These are phyloP conservation scores for Tremella yokohamensis DNA, from an alignment of 768 basidiomycete genomes.

Conservation along the genomic window DNA sequence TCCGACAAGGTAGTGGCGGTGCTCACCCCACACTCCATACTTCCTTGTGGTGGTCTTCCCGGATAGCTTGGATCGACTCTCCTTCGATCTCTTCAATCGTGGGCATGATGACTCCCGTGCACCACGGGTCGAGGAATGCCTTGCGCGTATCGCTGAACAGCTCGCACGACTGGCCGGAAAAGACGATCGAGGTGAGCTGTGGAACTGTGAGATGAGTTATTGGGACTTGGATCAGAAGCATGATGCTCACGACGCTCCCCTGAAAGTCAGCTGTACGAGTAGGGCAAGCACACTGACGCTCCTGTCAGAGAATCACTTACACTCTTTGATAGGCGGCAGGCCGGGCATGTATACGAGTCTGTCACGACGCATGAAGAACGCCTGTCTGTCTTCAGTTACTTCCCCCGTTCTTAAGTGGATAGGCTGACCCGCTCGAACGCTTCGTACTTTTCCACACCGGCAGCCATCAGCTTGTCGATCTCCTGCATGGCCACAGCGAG, in stretches of 20 bases:
- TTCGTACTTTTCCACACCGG: constrained; percentile 2
- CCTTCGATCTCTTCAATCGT: background rate
- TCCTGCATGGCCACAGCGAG: background rate
- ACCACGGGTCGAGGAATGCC: background rate
- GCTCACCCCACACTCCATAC: constrained; percentile 1
- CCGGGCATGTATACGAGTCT: background rate
- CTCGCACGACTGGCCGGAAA: background rate
- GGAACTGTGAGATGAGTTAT: too few relatives aligned
- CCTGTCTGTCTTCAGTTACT: too few relatives aligned
- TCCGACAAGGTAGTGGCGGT: background rate
- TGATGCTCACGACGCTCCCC: background rate
- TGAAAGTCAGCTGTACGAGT: background rate
- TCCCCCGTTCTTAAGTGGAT: too few relatives aligned
- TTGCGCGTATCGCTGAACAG: background rate
- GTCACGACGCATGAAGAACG: background rate
- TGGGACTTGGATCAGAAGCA: background rate
- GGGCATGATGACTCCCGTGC: background rate
- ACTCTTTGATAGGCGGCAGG: background rate
- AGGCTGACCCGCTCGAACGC: background rate
- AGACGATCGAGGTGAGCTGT: background rate
- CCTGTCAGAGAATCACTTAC: background rate
- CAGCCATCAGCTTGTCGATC: background rate
- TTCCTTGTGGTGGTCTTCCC: background rate
- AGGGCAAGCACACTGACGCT: background rate
- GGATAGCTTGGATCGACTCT: background rate